Percentiles rank a stretch among this genome's conserved stretches.
These are phyloP conservation scores for Malus hybrid DNA, from an alignment of 331 rosid species.

Conservation along the genomic window DNA sequence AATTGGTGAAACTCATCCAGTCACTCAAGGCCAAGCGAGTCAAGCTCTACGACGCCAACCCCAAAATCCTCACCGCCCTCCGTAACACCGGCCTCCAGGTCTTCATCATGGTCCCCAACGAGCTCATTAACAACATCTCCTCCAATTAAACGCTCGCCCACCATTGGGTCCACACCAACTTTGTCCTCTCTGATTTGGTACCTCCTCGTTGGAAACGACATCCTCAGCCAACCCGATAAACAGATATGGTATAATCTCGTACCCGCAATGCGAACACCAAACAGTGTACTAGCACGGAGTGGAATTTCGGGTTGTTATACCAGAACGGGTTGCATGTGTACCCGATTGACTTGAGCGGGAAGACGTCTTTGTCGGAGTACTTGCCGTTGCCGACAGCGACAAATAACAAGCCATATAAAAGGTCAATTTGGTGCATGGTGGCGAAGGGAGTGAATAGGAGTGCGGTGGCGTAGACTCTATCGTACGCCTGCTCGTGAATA, in stretches of 20 bases:
- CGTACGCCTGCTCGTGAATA: too few relatives aligned
- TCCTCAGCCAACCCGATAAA: constrained; percentile 32
- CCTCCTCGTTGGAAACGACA: constrained; percentile 81
- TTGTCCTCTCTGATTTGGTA: constrained; percentile 57
- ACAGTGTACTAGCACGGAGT: too few relatives aligned
- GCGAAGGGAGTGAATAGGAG: too few relatives aligned
- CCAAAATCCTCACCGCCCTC: constrained; percentile 52
- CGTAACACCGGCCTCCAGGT: constrained; percentile 42
- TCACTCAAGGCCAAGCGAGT: constrained; percentile 54
- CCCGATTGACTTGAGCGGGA: too few relatives aligned
- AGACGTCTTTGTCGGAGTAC: too few relatives aligned
- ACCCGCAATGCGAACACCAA: constrained; percentile 43
- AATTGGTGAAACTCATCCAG: constrained; percentile 43
- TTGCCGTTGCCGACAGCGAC: too few relatives aligned
- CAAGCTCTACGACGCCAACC: constrained; percentile 62
- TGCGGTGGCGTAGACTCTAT: too few relatives aligned
- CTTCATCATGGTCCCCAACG: constrained; percentile 67
- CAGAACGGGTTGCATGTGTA: too few relatives aligned
- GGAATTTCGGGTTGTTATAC: too few relatives aligned
- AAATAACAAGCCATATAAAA: too few relatives aligned
- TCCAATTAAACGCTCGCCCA: constrained; percentile 45
- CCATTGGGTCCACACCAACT: constrained; percentile 47
- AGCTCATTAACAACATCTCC: constrained; percentile 54
- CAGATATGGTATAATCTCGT: constrained; percentile 46
- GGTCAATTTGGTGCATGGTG: too few relatives aligned